Evolutionary conservation across 176 grass and related monocot genomes (phyloP).

Genomic region (Aechmea fasciata): DNA sequence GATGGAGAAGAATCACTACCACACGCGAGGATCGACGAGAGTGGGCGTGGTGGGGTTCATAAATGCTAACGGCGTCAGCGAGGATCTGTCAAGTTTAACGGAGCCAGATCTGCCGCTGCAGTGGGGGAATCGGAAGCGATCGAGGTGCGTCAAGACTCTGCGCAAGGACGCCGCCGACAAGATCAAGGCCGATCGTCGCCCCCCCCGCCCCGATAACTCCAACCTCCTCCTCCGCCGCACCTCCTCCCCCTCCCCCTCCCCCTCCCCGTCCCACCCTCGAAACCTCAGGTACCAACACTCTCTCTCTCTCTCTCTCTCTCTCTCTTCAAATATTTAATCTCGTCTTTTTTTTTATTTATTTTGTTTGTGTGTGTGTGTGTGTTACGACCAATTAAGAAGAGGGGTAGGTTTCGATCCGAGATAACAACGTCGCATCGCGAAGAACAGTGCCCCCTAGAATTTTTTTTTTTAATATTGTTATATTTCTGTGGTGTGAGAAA

Average conservation of each 20-base stretch:
- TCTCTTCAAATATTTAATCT: background rate
- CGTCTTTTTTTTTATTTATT: background rate
- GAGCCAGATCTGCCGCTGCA: conserved; percentile 75
- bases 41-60: too few relatives aligned
- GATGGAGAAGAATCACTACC: too few relatives aligned
- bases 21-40: too few relatives aligned
- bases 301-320: background rate
- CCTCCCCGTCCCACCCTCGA: conserved; percentile 25
- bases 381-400: too few relatives aligned
- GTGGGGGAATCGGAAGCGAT: conserved; percentile 79
- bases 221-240: conserved; percentile 25
- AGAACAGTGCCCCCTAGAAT: too few relatives aligned
- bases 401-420: too few relatives aligned
- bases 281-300: conserved; percentile 33
- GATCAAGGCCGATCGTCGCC: conserved; percentile 10
- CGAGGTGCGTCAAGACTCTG: conserved; percentile 73
- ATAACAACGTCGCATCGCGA: too few relatives aligned
- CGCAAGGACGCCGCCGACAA: conserved; percentile 51
- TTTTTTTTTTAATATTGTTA: too few relatives aligned
- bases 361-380: too few relatives aligned
- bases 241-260: conserved; percentile 1
- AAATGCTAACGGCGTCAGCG: too few relatives aligned
- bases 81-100: conserved; percentile 6
- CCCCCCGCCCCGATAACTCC: background rate
- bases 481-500: too few relatives aligned